A percentile compares a stretch with the other conserved stretches of the same genome.
These are phyloP conservation scores for Scheffersomyces coipomensis DNA, from an alignment of 805 yeast genomes.

Conservation along the genomic window DNA sequence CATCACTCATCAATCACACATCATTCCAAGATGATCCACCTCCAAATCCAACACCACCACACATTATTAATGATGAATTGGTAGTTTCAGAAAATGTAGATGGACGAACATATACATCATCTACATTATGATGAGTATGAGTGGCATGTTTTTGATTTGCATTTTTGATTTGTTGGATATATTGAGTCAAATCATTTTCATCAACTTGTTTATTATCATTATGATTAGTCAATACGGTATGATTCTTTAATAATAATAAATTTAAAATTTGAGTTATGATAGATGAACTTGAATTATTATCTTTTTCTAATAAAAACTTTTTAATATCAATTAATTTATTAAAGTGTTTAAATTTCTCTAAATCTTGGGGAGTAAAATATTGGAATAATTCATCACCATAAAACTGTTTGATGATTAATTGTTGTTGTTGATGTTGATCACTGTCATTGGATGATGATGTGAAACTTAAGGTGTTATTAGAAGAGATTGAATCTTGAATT, in stretches of 20 bases:
- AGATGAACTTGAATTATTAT: neutral
- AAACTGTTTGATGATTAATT: conserved; percentile 16
- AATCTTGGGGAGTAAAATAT: conserved; percentile 20
- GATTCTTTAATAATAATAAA: conserved; percentile 1
- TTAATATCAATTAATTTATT: conserved; percentile 14
- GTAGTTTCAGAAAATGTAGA: conserved; percentile 12
- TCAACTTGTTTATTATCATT: neutral
- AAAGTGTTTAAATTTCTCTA: conserved; percentile 22
- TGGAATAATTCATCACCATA: conserved; percentile 31
- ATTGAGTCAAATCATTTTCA: neutral
- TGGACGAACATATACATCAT: conserved; percentile 5
- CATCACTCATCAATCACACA: conserved; percentile 6
- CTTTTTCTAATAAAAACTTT: conserved; percentile 5
- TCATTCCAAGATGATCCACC: conserved; percentile 13
- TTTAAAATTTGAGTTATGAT: neutral
- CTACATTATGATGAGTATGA: neutral
- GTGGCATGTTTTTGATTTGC: neutral
- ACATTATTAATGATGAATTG: conserved; percentile 18
- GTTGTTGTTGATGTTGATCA: conserved; percentile 7
- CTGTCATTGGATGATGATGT: neutral
- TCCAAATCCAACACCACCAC: conserved; percentile 14
- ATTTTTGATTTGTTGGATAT: neutral
- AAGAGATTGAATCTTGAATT: neutral
- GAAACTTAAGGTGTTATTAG: neutral
- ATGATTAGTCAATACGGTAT: neutral